Percentiles rank a stretch among this genome's conserved stretches.
phyloP scores from a whole-genome alignment of 805 yeast genomes.

The Brettanomyces anomalus region DNA sequence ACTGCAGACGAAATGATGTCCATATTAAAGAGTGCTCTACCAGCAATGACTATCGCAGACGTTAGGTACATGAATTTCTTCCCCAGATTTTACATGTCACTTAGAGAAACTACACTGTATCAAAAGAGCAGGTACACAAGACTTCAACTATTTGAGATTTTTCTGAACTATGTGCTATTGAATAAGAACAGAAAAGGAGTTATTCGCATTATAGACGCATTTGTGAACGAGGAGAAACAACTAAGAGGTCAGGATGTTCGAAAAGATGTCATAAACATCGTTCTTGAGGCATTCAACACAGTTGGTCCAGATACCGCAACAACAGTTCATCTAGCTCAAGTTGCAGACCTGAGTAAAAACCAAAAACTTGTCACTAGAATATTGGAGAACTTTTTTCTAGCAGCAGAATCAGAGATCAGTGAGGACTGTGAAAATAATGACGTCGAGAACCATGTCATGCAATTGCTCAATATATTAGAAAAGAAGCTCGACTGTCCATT shows the following conservation, averaged over 20 bases:
- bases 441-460: slow-evolving; percentile 13
- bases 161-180: slow-evolving; percentile 23
- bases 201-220: slow-evolving; percentile 19
- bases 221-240: slow-evolving; percentile 17
- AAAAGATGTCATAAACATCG: slow-evolving; percentile 18
- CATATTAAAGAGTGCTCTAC: slow-evolving; percentile 16
- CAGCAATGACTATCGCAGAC: slow-evolving; percentile 22
- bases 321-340: slow-evolving; percentile 13
- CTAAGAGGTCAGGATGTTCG: slow-evolving; percentile 8
- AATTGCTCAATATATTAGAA: slow-evolving; percentile 13
- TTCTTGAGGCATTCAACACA: slow-evolving; percentile 22
- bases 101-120: slow-evolving; percentile 20
- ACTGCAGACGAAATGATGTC: slow-evolving; percentile 15
- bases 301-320: slow-evolving; percentile 22
- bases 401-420: slow-evolving; percentile 22
- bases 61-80: slow-evolving; percentile 23
- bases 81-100: slow-evolving; percentile 24
- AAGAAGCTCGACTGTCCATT: slow-evolving; percentile 12
- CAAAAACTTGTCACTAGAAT: slow-evolving; percentile 10
- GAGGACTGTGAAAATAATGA: slow-evolving; percentile 19
- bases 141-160: slow-evolving; percentile 25
- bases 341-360: slow-evolving; percentile 7
- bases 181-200: slow-evolving; percentile 20
- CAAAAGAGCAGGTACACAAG: slow-evolving; percentile 12
- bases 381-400: slow-evolving; percentile 17